These are phyloP conservation scores for Coemansia sp. DNA, from an alignment of 192 early-diverging fungal genomes.

Conservation along the genomic window DNA sequence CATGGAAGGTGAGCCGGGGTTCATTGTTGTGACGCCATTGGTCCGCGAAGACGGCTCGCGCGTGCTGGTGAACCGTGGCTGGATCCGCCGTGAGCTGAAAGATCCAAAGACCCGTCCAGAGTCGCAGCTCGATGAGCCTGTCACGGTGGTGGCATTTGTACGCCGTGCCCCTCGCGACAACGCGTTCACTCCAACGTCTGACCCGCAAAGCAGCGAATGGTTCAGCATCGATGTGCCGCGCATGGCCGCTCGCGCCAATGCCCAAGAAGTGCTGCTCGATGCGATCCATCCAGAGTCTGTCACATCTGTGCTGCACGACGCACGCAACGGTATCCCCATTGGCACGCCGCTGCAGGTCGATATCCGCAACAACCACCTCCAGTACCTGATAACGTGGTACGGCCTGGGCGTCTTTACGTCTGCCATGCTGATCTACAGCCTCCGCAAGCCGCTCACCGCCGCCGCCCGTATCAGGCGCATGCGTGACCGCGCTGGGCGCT, in stretches of 20 bases:
- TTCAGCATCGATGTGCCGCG: conserved; percentile 73
- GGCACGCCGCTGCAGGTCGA: conserved; percentile 70
- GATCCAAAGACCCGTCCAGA: conserved; percentile 58
- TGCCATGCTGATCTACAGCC: conserved; percentile 64
- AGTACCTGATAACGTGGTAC: conserved; percentile 91
- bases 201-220: conserved; percentile 75
- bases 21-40: conserved; percentile 74
- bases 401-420: conserved; percentile 65
- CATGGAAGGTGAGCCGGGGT: conserved; percentile 69
- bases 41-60: conserved; percentile 68
- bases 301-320: conserved; percentile 22
- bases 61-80: conserved; percentile 85
- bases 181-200: conserved; percentile 62
- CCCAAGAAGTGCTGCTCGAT: conserved; percentile 78
- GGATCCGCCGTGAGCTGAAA: conserved; percentile 74
- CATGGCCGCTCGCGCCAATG: conserved; percentile 67
- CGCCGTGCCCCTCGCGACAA: conserved; percentile 58
- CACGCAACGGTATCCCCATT: conserved; percentile 66
- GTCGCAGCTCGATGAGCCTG: conserved; percentile 55
- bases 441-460: conserved; percentile 59
- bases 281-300: conserved; percentile 60
- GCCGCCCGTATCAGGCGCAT: conserved; percentile 30
- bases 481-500: conserved; percentile 39
- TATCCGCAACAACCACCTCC: conserved; percentile 81
- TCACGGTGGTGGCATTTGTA: conserved; percentile 68